Conservation (phyloP, 2,329 filamentous ascomycete species). For the Didymella segeticola region DNA sequence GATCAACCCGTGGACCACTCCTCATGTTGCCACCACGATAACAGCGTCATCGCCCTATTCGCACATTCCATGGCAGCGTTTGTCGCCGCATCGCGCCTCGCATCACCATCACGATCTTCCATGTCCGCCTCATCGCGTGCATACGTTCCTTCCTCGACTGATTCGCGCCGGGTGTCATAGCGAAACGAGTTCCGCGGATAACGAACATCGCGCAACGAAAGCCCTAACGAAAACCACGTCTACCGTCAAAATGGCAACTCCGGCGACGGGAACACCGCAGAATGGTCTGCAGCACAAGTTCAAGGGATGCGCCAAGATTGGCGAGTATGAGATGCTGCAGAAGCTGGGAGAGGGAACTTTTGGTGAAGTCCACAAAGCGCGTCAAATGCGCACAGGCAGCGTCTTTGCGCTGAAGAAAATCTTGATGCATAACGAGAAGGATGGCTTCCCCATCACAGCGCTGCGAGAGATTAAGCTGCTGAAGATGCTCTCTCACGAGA, state of each 20-base stretch:
- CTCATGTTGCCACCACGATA: slow-evolving; percentile 27
- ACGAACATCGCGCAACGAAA: background rate
- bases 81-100: slow-evolving; percentile 20
- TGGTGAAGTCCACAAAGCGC: slow-evolving; percentile 92
- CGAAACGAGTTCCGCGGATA: slow-evolving; percentile 9
- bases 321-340: slow-evolving; percentile 77
- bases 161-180: slow-evolving; percentile 25
- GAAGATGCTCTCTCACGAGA: slow-evolving; percentile 91
- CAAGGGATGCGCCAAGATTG: slow-evolving; percentile 82
- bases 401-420: slow-evolving; percentile 96
- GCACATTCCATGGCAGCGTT: slow-evolving; percentile 30
- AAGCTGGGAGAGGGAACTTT: slow-evolving; percentile 97
- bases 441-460: slow-evolving; percentile 98
- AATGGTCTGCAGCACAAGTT: slow-evolving; percentile 66
- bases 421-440: slow-evolving; percentile 98
- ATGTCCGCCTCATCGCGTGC: slow-evolving; percentile 21
- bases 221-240: background rate
- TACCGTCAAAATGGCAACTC: slow-evolving; percentile 5
- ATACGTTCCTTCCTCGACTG: slow-evolving; percentile 15
- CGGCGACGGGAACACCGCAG: slow-evolving; percentile 51
- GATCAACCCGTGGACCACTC: slow-evolving; percentile 4
- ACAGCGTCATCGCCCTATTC: slow-evolving; percentile 13
- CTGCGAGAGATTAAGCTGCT: slow-evolving; percentile 96
- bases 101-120: slow-evolving; percentile 9
- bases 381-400: slow-evolving; percentile 74